Conservation (phyloP, 1,284 basidiomycete species). For the Tilletia indica region DNA sequence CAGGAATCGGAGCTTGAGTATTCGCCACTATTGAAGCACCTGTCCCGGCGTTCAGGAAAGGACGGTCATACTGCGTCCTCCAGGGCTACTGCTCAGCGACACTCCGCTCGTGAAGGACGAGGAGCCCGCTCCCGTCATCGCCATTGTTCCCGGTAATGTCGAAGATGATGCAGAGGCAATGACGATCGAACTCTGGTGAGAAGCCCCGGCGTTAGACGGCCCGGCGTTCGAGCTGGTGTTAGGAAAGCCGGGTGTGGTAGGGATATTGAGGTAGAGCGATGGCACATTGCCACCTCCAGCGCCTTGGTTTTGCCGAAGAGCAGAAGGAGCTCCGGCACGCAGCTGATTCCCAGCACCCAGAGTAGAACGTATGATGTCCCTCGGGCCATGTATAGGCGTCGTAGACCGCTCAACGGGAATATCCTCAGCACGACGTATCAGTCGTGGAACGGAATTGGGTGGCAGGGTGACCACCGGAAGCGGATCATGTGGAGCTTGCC, state of each 20-base stretch:
- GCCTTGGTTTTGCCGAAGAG: slow-evolving; percentile 3
- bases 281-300: background rate
- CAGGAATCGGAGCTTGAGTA: background rate
- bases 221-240: background rate
- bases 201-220: background rate
- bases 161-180: background rate
- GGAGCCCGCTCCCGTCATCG: background rate
- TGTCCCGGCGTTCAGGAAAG: background rate
- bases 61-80: slow-evolving; percentile 7
- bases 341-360: too few relatives aligned
- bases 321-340: background rate
- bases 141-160: background rate
- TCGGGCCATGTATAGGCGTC: background rate
- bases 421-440: slow-evolving; percentile 6
- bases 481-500: slow-evolving; percentile 73
- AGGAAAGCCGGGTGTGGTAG: background rate
- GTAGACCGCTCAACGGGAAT: background rate
- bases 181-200: slow-evolving; percentile 3
- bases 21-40: slow-evolving; percentile 1
- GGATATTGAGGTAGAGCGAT: slow-evolving; percentile 5
- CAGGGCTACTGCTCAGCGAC: slow-evolving; percentile 10
- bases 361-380: background rate
- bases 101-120: background rate
- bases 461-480: slow-evolving; percentile 27
- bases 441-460: slow-evolving; percentile 1